Conservation (phyloP, 2,329 filamentous ascomycete species). For the Fusarium devonianum region DNA sequence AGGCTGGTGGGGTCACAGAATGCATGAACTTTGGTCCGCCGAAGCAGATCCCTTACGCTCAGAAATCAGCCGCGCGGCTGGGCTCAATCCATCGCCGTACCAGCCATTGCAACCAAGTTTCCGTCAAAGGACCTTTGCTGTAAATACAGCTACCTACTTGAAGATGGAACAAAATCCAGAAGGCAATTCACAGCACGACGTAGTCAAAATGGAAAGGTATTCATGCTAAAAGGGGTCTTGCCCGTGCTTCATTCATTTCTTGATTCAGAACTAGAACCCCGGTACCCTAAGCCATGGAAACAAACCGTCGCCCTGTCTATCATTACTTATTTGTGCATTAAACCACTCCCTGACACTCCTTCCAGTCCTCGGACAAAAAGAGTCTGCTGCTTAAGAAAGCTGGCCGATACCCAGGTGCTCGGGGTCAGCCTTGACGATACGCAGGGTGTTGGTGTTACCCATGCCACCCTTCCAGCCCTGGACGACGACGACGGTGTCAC, state of each 20-base stretch:
- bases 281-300: conserved; percentile 39
- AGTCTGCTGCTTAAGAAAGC: conserved; percentile 36
- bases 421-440: conserved; percentile 67
- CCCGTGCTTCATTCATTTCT: conserved; percentile 31
- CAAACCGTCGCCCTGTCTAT: conserved; percentile 43
- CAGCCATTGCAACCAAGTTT: too few species aligned
- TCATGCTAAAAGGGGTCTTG: conserved; percentile 17
- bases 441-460: conserved; percentile 87
- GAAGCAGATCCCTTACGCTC: conserved; percentile 1
- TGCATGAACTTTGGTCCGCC: conserved; percentile 17
- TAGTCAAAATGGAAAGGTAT: not conserved
- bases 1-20: not conserved
- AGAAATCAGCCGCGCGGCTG: not conserved
- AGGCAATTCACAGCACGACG: not conserved
- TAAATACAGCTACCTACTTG: too few species aligned
- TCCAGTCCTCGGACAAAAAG: conserved; percentile 16
- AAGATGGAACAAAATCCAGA: not conserved
- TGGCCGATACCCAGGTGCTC: conserved; percentile 65
- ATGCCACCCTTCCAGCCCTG: conserved; percentile 92
- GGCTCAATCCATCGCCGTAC: not conserved
- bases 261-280: conserved; percentile 39
- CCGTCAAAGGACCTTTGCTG: too few species aligned
- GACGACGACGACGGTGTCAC: conserved; percentile 81
- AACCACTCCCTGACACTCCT: conserved; percentile 29
- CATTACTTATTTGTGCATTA: conserved; percentile 43